A percentile compares a stretch with the other conserved stretches of the same genome.
Conservation (phyloP, 192 early-diverging fungal genomes). For the Podila verticillata region DNA sequence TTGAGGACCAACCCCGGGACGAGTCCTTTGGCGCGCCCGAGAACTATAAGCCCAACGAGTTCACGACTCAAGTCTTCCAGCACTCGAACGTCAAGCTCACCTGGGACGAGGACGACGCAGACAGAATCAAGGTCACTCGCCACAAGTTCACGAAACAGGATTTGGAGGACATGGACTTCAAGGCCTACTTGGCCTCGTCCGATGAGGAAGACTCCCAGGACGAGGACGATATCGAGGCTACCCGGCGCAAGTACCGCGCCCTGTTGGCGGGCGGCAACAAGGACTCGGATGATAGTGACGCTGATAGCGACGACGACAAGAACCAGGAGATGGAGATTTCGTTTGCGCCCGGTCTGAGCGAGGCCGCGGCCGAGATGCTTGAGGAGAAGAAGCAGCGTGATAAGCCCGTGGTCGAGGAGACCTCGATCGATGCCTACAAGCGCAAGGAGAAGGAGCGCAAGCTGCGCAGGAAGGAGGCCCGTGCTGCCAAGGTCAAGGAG, state of each 20-base stretch:
- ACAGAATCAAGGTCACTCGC: conserved; percentile 80
- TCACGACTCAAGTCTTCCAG: conserved; percentile 85
- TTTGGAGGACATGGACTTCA: conserved; percentile 91
- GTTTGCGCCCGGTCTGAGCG: conserved; percentile 91
- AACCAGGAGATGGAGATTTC: conserved; percentile 93
- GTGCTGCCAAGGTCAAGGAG: conserved; percentile 39
- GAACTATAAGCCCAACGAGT: conserved; percentile 73
- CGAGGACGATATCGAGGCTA: conserved; percentile 63
- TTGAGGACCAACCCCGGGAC: conserved; percentile 78
- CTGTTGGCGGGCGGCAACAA: conserved; percentile 48
- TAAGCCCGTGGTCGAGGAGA: conserved; percentile 73
- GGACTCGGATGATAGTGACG: conserved; percentile 50
- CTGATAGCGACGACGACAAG: conserved; percentile 53
- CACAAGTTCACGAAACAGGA: conserved; percentile 91
- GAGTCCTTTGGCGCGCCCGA: conserved; percentile 69
- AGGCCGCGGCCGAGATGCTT: conserved; percentile 66
- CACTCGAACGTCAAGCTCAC: conserved; percentile 94
- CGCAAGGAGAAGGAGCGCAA: conserved; percentile 87
- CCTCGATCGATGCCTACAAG: conserved; percentile 83
- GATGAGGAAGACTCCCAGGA: conserved; percentile 71
- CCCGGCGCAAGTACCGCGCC: conserved; percentile 59
- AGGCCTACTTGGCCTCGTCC: conserved; percentile 84
- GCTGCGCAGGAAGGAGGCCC: conserved; percentile 64
- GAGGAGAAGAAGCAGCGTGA: conserved; percentile 64
- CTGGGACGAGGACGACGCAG: conserved; percentile 95